Percentiles rank a stretch among this genome's conserved stretches.
phyloP scores from a whole-genome alignment of 192 early-diverging fungal genomes.

The Coemansia sp. region DNA sequence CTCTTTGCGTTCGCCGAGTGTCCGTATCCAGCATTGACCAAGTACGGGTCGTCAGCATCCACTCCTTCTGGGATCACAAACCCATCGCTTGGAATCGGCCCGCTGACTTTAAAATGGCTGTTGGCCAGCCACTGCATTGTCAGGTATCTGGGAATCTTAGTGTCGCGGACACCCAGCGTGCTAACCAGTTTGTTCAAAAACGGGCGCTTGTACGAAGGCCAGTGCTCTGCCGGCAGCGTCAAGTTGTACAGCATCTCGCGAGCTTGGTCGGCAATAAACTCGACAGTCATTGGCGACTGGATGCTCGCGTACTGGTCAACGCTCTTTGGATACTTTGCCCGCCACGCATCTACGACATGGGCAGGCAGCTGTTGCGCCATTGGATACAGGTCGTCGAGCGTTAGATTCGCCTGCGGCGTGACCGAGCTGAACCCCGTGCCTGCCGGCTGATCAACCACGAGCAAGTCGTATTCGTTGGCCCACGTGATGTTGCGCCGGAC shows the following conservation, averaged over 20 bases:
- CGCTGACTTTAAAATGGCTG: not conserved
- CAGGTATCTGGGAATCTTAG: slow-evolving; percentile 2
- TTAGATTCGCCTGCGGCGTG: slow-evolving; percentile 28
- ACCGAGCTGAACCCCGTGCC: slow-evolving; percentile 68
- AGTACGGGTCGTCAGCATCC: slow-evolving; percentile 20
- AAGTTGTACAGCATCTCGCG: slow-evolving; percentile 20
- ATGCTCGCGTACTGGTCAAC: slow-evolving; percentile 28
- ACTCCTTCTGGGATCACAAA: not conserved
- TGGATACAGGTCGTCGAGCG: slow-evolving; percentile 45
- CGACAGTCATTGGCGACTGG: slow-evolving; percentile 31
- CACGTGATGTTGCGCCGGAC: slow-evolving; percentile 58
- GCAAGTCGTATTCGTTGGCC: slow-evolving; percentile 69
- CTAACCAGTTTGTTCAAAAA: slow-evolving; percentile 24
- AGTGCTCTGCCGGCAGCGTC: slow-evolving; percentile 13
- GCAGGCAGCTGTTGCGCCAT: slow-evolving; percentile 27
- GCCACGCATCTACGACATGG: slow-evolving; percentile 20
- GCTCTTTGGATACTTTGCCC: slow-evolving; percentile 28
- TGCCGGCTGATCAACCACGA: slow-evolving; percentile 81
- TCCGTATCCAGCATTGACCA: slow-evolving; percentile 43
- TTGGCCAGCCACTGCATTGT: not conserved
- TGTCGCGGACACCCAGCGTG: slow-evolving; percentile 15
- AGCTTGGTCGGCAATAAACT: slow-evolving; percentile 26
- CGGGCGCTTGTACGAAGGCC: slow-evolving; percentile 24
- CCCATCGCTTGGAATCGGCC: not conserved
- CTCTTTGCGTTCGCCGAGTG: slow-evolving; percentile 1